Percentiles rank a stretch among this genome's conserved stretches.
Conservation (phyloP, 2,329 filamentous ascomycete species). For the Blumeriella jaapii region DNA sequence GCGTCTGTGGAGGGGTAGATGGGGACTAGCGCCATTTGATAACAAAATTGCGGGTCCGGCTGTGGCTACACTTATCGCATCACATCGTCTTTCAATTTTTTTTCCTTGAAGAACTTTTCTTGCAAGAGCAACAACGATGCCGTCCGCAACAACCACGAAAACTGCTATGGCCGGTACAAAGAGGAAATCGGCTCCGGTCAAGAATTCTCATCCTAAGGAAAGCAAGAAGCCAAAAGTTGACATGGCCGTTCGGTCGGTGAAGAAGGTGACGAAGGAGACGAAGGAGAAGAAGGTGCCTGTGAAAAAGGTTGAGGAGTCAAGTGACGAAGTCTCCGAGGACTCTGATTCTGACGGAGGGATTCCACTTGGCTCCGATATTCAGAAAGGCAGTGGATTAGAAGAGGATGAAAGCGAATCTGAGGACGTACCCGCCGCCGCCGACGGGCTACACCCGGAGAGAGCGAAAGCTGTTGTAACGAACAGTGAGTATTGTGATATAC, state of each 20-base stretch:
- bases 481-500: constrained; percentile 12
- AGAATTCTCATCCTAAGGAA: constrained; percentile 33
- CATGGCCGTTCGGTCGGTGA: constrained; percentile 7
- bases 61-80: too few species aligned
- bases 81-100: too few species aligned
- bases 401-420: constrained; percentile 30
- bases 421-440: constrained; percentile 24
- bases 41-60: too few species aligned
- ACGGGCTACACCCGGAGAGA: constrained; percentile 28
- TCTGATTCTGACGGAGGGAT: constrained; percentile 24
- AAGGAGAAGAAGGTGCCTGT: constrained; percentile 18
- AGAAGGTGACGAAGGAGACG: not conserved
- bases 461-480: constrained; percentile 23
- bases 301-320: constrained; percentile 28
- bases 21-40: constrained; percentile 1
- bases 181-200: constrained; percentile 41
- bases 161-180: constrained; percentile 38
- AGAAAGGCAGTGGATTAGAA: constrained; percentile 9
- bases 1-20: constrained; percentile 2
- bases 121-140: constrained; percentile 19
- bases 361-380: constrained; percentile 7
- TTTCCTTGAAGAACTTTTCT: too few species aligned
- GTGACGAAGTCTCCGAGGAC: constrained; percentile 30
- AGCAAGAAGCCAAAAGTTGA: constrained; percentile 41
- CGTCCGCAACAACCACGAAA: constrained; percentile 32